phyloP scores from a whole-genome alignment of 2,329 filamentous ascomycete genomes.

The Ophiostoma piceae region DNA sequence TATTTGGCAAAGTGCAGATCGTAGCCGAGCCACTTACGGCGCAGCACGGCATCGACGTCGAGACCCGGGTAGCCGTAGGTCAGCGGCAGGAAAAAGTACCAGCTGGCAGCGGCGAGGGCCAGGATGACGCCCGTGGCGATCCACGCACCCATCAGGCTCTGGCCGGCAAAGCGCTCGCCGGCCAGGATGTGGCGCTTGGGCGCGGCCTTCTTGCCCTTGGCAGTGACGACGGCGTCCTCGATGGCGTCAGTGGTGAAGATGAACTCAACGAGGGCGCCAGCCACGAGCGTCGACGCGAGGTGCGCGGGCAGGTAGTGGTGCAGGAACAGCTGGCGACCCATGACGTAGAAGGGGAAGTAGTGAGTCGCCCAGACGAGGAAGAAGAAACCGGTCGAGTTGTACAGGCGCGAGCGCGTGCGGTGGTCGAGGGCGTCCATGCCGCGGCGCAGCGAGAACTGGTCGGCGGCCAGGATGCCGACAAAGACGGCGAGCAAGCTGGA shows the following conservation, averaged over 20 bases:
- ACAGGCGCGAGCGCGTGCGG: conserved; percentile 87
- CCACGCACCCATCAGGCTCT: conserved; percentile 75
- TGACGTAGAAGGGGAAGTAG: conserved; percentile 95
- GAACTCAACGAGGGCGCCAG: conserved; percentile 88
- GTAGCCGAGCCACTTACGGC: conserved; percentile 93
- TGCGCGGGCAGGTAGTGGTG: conserved; percentile 97
- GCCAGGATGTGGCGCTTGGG: conserved; percentile 65
- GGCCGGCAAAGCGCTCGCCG: conserved; percentile 70
- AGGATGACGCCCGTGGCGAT: conserved; percentile 68
- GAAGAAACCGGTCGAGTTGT: conserved; percentile 98
- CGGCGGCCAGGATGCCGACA: conserved; percentile 82
- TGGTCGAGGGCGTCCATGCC: conserved; percentile 89
- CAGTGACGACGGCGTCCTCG: conserved; percentile 50
- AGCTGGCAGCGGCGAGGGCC: conserved; percentile 63
- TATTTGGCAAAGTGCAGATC: conserved; percentile 99
- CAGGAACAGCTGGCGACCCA: conserved; percentile 96
- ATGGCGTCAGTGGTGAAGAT: conserved; percentile 82
- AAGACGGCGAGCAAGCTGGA: conserved; percentile 91
- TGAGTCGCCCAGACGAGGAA: conserved; percentile 97
- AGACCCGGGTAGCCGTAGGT: conserved; percentile 94
- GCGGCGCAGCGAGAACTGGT: conserved; percentile 87
- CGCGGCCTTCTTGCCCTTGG: conserved; percentile 43
- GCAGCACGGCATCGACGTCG: conserved; percentile 67
- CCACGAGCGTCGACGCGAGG: conserved; percentile 81
- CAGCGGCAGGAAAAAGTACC: conserved; percentile 89